Conservation (phyloP, 176 grass and related monocot genomes). For the Dendrocalamus sinicus region DNA sequence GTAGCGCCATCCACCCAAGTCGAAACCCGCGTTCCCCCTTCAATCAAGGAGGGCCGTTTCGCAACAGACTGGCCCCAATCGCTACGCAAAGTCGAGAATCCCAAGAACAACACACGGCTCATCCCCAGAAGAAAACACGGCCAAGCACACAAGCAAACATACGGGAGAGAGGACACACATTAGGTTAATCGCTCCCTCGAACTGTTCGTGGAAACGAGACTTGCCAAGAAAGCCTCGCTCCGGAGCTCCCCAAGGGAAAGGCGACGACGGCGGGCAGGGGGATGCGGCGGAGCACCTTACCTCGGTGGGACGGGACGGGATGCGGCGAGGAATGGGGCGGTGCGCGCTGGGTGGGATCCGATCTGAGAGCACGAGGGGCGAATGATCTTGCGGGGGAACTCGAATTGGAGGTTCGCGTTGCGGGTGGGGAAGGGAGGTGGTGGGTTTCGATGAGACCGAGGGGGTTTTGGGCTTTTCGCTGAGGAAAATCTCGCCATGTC, state of each 20-base stretch:
- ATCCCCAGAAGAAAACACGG: not conserved
- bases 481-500: not conserved
- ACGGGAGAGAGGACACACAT: not conserved
- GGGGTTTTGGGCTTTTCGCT: not conserved
- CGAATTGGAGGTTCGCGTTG: not conserved
- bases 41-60: not conserved
- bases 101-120: not conserved
- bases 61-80: not conserved
- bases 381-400: not conserved
- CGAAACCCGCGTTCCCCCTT: not conserved
- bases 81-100: not conserved
- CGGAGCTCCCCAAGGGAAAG: not conserved
- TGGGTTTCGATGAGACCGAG: constrained; percentile 20
- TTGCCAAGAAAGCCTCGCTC: too few relatives aligned
- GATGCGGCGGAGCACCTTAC: not conserved
- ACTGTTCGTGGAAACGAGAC: not conserved
- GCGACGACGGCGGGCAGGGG: not conserved
- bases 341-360: not conserved
- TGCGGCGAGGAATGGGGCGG: not conserved
- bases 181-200: not conserved
- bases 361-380: constrained; percentile 28
- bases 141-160: not conserved
- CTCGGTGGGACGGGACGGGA: not conserved
- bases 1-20: not conserved
- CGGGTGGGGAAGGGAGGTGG: constrained; percentile 1